Conservation (phyloP, 1,139 yeast species). For the Protomyces lactucae-debilis region DNA sequence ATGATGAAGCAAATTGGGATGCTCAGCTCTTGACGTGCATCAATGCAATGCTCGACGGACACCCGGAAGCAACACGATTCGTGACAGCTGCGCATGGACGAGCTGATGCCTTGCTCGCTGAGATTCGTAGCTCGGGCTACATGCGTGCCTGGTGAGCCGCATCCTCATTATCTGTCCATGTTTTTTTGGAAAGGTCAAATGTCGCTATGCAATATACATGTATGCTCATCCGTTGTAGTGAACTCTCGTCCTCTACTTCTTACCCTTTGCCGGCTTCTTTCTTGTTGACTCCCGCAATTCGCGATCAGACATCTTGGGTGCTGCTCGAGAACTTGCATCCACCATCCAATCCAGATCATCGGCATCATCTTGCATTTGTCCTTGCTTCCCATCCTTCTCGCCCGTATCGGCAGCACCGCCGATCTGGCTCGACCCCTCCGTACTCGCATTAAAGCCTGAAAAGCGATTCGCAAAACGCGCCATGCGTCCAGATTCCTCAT, state of each 20-base stretch:
- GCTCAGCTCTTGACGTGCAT: conserved; percentile 13
- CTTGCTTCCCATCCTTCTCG: neutral
- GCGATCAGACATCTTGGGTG: conserved; percentile 23
- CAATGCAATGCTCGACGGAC: conserved; percentile 5
- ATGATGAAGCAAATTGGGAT: conserved; percentile 28
- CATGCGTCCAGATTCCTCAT: conserved; percentile 26
- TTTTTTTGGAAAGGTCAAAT: no score
- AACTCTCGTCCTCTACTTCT: neutral
- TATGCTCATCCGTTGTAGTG: neutral
- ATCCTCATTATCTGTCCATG: no score
- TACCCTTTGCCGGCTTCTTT: conserved; percentile 24
- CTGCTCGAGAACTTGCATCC: conserved; percentile 5
- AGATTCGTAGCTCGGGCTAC: neutral
- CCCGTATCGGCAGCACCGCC: neutral
- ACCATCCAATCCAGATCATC: conserved; percentile 27
- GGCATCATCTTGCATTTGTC: neutral
- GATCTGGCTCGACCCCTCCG: neutral
- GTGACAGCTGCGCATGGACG: neutral
- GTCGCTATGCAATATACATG: neutral
- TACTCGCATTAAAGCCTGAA: conserved; percentile 6
- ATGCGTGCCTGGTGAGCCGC: neutral
- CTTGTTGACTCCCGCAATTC: conserved; percentile 16
- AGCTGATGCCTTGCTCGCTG: neutral
- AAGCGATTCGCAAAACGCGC: conserved; percentile 24
- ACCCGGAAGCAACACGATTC: neutral